Base-by-base conservation (phyloP, 2,329 filamentous ascomycete species). In the Ascochyta lentis region DNA sequence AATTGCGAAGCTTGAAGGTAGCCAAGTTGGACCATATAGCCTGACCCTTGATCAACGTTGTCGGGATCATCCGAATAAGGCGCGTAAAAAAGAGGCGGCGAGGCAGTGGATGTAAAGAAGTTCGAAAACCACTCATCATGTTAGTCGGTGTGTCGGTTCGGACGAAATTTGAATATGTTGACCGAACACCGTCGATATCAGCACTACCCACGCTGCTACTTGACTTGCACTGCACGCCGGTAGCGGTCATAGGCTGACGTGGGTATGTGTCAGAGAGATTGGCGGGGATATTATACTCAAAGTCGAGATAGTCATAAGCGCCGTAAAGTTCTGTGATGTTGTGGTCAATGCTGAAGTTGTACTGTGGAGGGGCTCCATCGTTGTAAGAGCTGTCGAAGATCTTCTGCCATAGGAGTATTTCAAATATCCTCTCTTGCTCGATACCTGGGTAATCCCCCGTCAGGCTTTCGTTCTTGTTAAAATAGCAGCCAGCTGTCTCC, bases 141-240 rank as follows among this genome's bases (percentile, higher is more conserved):
- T 42, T 43, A 26, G 54, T 48, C 1, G 49, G 57, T 9, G 53
- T 60, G 4, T 60, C 57, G 2, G 49, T 60, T 1, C 46, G 57
- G 8, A n/a, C 16, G 22, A 60, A 60, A 12, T 56, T 51, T 1
- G 57, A 56, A 34, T 56, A 60, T 4, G 46, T 48, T 7, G 49
- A 56, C 3, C 22, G 35, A 4, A 54, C 33, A n/a, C 57, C 57
- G 12, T 56, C 22, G n/a, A 59, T 49, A 3, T 53, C 24, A 13
- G 53, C 57, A 4, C 37, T 44, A 15, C 57, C 57, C 3, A 59
- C 57, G 22, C 53, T 59, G 49, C 57, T 59, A 24, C 48, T 49
- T 4, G 33, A 35, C n/a, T 35, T 19, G 33, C 33, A 35, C 33
- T 16, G 33, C 33, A 35, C 15, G 33, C 57, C 57, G 7, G 54